Evolutionary conservation across 225 moss, liverwort and hornwort species (phyloP).

Genomic region (Asterella californica): DNA sequence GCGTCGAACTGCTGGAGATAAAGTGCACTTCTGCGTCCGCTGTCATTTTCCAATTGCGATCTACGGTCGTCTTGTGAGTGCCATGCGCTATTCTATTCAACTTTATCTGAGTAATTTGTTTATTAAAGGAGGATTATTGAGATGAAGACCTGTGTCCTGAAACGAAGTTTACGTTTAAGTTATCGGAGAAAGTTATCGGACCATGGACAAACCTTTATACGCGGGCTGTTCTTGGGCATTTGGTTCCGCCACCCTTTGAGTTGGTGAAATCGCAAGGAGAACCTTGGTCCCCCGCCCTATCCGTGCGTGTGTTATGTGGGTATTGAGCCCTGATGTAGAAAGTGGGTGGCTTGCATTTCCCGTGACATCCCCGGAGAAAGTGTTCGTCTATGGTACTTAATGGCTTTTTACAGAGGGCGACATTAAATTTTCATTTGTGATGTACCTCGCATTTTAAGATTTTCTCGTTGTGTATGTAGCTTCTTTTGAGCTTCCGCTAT

Average conservation of each 20-base stretch:
- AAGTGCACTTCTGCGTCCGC: slow-evolving; percentile 92
- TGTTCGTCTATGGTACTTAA: background rate
- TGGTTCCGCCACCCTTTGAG: background rate
- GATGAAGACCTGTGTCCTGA: background rate
- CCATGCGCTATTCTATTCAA: slow-evolving; percentile 3
- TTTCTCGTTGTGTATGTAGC: background rate
- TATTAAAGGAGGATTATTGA: background rate
- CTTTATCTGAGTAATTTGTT: background rate
- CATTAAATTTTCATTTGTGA: background rate
- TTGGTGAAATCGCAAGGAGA: background rate
- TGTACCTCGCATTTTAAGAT: background rate
- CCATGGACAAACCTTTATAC: background rate
- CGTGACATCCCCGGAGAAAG: background rate
- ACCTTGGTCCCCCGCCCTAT: background rate
- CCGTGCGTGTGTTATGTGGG: background rate
- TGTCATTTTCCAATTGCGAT: slow-evolving; percentile 97
- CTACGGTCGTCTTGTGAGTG: slow-evolving; percentile 80
- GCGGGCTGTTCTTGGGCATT: background rate
- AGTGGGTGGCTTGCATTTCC: background rate
- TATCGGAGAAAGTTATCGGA: background rate
- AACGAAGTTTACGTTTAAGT: background rate
- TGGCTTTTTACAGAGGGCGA: background rate
- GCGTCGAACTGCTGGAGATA: slow-evolving; percentile 71
- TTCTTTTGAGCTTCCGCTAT: background rate
- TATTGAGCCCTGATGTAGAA: background rate